Percentiles rank a stretch among this genome's conserved stretches.
These are phyloP conservation scores for Lepiota brunneoincarnata DNA, from an alignment of 768 basidiomycete genomes.

Conservation along the genomic window DNA sequence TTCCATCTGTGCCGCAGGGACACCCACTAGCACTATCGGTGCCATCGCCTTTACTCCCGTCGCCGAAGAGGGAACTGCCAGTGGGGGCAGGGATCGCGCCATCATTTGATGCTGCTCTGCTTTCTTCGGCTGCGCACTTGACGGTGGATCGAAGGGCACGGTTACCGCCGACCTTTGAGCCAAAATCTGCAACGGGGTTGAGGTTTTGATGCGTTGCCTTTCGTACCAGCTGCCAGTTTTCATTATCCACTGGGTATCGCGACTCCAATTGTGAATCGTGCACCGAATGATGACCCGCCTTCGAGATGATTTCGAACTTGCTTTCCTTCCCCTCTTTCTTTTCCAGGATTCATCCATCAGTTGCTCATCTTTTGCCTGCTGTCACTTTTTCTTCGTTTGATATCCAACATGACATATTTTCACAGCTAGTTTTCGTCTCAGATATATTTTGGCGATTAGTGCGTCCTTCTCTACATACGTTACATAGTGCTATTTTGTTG, in stretches of 20 bases:
- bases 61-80: slow-evolving; percentile 5
- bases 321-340: no score
- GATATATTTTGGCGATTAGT: no score
- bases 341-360: no score
- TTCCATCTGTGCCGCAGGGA: slow-evolving; percentile 65
- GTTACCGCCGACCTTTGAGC: not conserved
- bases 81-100: slow-evolving; percentile 15
- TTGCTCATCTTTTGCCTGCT: no score
- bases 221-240: not conserved
- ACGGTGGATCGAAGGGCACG: not conserved
- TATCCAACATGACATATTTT: no score
- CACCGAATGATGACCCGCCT: no score
- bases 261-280: not conserved
- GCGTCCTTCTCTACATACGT: no score
- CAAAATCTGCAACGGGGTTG: not conserved
- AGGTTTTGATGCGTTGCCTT: not conserved
- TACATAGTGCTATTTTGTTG: no score
- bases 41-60: slow-evolving; percentile 3
- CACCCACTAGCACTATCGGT: slow-evolving; percentile 26
- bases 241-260: slow-evolving; percentile 1
- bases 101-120: slow-evolving; percentile 40
- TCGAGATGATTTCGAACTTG: no score
- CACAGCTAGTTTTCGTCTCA: no score
- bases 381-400: no score
- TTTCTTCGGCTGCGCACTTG: slow-evolving; percentile 47